Evolutionary conservation across 176 grass and related monocot species (phyloP).

Genomic region (Aegilops bicornis): DNA sequence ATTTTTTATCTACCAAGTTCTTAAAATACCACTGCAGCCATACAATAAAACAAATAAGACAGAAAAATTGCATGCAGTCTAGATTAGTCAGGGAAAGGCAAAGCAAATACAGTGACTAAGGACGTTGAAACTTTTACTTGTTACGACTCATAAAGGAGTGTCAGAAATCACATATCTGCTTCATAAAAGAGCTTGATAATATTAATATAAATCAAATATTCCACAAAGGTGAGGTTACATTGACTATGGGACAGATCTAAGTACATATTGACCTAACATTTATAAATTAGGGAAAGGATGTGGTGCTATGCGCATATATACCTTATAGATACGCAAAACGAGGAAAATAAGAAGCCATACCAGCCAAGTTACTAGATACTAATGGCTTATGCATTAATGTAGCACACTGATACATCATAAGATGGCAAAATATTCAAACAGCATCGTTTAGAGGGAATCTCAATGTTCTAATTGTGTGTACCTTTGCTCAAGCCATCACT

Average conservation of each 20-base stretch:
- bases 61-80: background rate
- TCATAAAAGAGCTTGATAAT: background rate
- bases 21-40: background rate
- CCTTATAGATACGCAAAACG: background rate
- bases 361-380: background rate
- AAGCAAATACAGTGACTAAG: background rate
- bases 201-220: background rate
- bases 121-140: background rate
- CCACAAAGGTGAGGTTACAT: background rate
- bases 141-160: background rate
- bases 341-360: slow-evolving; percentile 2
- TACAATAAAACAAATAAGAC: background rate
- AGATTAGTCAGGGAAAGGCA: background rate
- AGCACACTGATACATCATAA: background rate
- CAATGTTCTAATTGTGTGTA: background rate
- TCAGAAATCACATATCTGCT: background rate
- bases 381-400: background rate
- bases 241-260: background rate
- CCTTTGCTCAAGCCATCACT: slow-evolving; percentile 18
- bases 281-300: background rate
- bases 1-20: background rate
- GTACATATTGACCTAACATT: background rate
- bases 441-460: background rate
- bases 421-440: background rate
- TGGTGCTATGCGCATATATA: background rate